Base-by-base conservation (phyloP, 176 grass and related monocot genomes). In the Bothriochloa decipiens region DNA sequence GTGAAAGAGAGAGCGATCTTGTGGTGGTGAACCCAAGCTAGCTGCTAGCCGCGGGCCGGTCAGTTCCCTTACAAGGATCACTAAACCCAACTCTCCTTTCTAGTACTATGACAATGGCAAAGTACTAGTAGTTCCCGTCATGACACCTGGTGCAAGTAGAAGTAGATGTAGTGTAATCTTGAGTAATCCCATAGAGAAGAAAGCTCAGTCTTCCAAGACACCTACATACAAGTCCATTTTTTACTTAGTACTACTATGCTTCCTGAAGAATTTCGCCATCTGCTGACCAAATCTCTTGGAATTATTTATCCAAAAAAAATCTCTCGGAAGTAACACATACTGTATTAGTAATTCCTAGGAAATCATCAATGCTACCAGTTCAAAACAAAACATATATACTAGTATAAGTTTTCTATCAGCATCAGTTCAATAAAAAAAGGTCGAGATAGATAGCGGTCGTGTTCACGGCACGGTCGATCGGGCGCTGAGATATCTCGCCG, bases 61-160 rank as follows among this genome's bases (percentile, higher is more conserved):
- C 62, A 78, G 79, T 58, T 90, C 36, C 88, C 83, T 90, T 90
- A 17, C 65, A 90, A 90, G 88, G 66, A 66, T 86, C 65, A 77
- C 67, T 23, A 64, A 82, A 16, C 66, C 33, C 75, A 76, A 11
- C 6, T 39, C 32, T 65, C 3, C 55, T 60, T 11, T 60, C 55
- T 60, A 7, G 16, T 53, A 7, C 18, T 57, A 60, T 60, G 1
- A 60, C 22, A 67, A 40, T 28, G 61, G 29, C 45, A n/a, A n/a
- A n/a, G n/a, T n/a, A n/a, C n/a, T n/a, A n/a, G n/a, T n/a, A n/a
- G n/a, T 58, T 69, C 74, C 11, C 1, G 1, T 3, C 33, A 16
- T 79, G 82, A 66, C 68, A 88, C 29, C 75, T 74, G 81, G 55
- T 18, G 32, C 69, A 25, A 8, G 10, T 12, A 55, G 1, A 55